Evolutionary conservation across 164 flowering plant species (phyloP).

Genomic region (Saururus chinensis): DNA sequence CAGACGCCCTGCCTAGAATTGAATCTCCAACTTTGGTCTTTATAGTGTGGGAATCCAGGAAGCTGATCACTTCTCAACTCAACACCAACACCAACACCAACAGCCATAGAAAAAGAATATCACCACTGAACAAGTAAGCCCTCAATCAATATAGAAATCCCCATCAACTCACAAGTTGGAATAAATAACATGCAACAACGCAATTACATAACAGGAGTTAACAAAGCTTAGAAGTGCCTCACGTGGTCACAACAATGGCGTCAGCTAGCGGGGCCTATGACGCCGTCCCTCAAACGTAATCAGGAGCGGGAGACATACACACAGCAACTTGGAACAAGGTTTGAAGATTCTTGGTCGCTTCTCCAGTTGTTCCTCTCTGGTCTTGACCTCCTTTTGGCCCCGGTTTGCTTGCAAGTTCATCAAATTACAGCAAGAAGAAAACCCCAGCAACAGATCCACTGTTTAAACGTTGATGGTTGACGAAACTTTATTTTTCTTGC

Average conservation of each 20-base stretch:
- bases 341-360: slow-evolving; percentile 15
- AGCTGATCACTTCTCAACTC: background rate
- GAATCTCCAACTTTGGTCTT: background rate
- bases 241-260: background rate
- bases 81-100: background rate
- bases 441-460: too few relatives aligned
- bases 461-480: too few relatives aligned
- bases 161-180: background rate
- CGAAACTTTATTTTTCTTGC: too few relatives aligned
- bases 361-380: background rate
- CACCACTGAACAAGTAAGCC: background rate
- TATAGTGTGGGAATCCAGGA: background rate
- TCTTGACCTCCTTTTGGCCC: background rate
- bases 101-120: background rate
- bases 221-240: background rate
- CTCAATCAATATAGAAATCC: too few relatives aligned
- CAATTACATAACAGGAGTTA: background rate
- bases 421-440: background rate
- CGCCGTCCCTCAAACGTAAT: background rate
- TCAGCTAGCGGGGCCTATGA: background rate
- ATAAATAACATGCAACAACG: background rate
- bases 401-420: background rate
- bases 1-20: background rate
- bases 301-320: background rate
- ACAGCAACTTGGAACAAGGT: slow-evolving; percentile 18